Evolutionary conservation across 495 filamentous ascomycete species (phyloP).

Genomic region (Penicillium antarcticum): DNA sequence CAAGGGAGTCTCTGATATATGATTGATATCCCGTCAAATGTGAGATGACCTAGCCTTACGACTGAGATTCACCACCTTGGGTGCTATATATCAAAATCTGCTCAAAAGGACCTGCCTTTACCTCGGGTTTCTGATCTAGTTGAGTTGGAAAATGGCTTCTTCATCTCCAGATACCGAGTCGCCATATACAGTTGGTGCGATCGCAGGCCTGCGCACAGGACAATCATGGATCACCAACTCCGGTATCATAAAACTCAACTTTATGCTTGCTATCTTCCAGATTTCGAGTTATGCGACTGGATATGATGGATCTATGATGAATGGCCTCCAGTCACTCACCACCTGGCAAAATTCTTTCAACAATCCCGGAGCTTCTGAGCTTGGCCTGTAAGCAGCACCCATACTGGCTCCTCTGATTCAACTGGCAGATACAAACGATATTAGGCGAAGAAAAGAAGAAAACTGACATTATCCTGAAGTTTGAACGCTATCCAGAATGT

Average conservation of each 20-base stretch:
- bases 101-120: too few species aligned
- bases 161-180: constrained; percentile 1
- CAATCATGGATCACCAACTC: constrained; percentile 10
- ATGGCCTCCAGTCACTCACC: constrained; percentile 16
- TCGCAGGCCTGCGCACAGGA: not conserved
- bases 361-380: constrained; percentile 15
- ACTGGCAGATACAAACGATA: too few species aligned
- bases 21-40: too few species aligned
- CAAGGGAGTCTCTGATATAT: too few species aligned
- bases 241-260: constrained; percentile 15
- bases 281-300: constrained; percentile 15
- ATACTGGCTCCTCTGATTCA: not conserved
- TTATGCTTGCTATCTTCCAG: constrained; percentile 15
- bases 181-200: constrained; percentile 8
- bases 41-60: too few species aligned
- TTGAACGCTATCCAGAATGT: constrained; percentile 22
- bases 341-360: constrained; percentile 17
- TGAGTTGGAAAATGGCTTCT: too few species aligned
- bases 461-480: constrained; percentile 1
- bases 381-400: constrained; percentile 14
- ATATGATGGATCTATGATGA: constrained; percentile 25
- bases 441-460: not conserved
- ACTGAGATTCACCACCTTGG: too few species aligned
- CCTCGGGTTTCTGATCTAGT: too few species aligned
- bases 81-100: too few species aligned